Evolutionary conservation across 2,329 filamentous ascomycete genomes (phyloP).

Genomic region (Hyphodiscus sp.): DNA sequence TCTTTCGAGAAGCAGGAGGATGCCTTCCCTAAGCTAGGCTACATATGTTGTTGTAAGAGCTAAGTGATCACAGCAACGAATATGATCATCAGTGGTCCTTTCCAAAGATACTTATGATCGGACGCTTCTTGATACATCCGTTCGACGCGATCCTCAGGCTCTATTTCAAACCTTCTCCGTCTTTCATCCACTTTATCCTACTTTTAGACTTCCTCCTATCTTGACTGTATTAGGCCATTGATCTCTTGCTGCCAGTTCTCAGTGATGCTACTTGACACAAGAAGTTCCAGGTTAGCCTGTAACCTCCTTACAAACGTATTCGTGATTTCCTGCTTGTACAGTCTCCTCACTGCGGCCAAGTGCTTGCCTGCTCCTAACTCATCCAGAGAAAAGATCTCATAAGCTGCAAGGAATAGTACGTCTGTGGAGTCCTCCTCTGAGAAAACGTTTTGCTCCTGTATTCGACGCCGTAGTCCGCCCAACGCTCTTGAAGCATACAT

Average conservation of each 20-base stretch:
- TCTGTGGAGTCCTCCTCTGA: not conserved
- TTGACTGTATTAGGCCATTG: no score
- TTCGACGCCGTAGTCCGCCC: no score
- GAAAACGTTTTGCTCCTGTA: no score
- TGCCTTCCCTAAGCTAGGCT: no score
- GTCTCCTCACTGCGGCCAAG: not conserved
- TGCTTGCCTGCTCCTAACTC: not conserved
- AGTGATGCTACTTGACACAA: not conserved
- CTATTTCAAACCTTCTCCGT: no score
- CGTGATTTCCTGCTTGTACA: not conserved
- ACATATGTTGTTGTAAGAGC: slow-evolving; percentile 43
- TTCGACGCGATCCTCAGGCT: slow-evolving; percentile 30
- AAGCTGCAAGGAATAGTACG: not conserved
- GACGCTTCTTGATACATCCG: slow-evolving; percentile 44
- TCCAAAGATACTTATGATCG: no score
- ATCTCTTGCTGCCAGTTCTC: no score
- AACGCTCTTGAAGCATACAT: not conserved
- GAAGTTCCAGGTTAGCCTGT: not conserved
- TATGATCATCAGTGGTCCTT: slow-evolving; percentile 35
- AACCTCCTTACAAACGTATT: not conserved
- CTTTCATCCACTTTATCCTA: no score
- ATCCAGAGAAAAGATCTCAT: not conserved
- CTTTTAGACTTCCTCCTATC: no score
- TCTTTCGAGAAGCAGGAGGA: not conserved
- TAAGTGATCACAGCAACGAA: slow-evolving; percentile 44